phyloP scores from a whole-genome alignment of 352 stramenopile genomes.

The Phytophthora litchii region DNA sequence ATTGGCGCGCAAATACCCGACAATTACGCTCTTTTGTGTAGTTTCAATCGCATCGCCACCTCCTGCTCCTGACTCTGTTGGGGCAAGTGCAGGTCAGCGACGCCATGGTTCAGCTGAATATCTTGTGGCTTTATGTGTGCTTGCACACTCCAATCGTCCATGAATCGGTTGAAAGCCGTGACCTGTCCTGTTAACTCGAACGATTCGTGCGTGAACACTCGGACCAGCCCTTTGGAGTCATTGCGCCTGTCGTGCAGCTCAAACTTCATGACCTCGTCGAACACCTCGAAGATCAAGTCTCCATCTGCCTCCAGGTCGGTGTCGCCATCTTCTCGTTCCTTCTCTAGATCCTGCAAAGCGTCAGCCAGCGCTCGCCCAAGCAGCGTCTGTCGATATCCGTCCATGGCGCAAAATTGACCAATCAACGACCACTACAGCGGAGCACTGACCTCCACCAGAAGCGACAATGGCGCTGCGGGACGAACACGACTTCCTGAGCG shows the following conservation, averaged over 20 bases:
- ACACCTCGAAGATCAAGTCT: slow-evolving; percentile 58
- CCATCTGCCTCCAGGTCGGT: slow-evolving; percentile 30
- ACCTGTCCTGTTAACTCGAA: slow-evolving; percentile 47
- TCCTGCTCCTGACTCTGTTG: slow-evolving; percentile 6
- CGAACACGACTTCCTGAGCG: slow-evolving; percentile 80
- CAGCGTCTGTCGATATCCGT: slow-evolving; percentile 67
- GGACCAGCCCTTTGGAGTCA: slow-evolving; percentile 1
- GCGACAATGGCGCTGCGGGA: slow-evolving; percentile 53
- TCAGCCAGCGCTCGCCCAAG: slow-evolving; percentile 67
- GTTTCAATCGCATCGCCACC: slow-evolving; percentile 51
- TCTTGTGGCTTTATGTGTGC: slow-evolving; percentile 22
- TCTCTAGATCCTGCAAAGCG: slow-evolving; percentile 61
- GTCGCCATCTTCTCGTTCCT: slow-evolving; percentile 2
- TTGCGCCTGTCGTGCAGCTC: slow-evolving; percentile 28
- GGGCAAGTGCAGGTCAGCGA: slow-evolving; percentile 27
- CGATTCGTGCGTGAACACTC: slow-evolving; percentile 54
- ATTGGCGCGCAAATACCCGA: background rate
- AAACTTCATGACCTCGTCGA: slow-evolving; percentile 51
- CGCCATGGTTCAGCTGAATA: slow-evolving; percentile 43
- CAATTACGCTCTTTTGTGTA: slow-evolving; percentile 37
- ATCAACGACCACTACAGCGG: slow-evolving; percentile 14
- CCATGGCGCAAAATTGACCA: slow-evolving; percentile 44
- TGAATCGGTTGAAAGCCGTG: slow-evolving; percentile 70
- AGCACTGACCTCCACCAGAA: slow-evolving; percentile 16
- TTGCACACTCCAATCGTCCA: slow-evolving; percentile 69